phyloP scores from a whole-genome alignment of 305 asterid genomes.

The Solanum hybrid region DNA sequence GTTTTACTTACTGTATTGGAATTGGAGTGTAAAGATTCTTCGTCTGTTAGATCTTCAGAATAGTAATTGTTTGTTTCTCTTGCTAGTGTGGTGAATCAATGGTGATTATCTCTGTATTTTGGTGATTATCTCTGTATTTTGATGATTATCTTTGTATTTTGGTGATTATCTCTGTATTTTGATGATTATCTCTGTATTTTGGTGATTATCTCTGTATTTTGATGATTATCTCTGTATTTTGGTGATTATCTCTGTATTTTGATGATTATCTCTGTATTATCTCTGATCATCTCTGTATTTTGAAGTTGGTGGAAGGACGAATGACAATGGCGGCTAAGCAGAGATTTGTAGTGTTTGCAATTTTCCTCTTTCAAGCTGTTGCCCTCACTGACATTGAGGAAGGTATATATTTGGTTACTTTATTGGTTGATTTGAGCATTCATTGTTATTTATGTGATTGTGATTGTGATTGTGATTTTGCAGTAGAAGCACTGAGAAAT shows the following conservation, averaged over 20 bases:
- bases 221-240: neutral
- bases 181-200: neutral
- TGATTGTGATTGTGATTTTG: constrained; percentile 13
- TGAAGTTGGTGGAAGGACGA: neutral
- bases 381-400: constrained; percentile 45
- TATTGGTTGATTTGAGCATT: neutral
- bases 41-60: neutral
- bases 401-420: constrained; percentile 25
- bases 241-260: neutral
- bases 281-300: neutral
- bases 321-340: constrained; percentile 3
- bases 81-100: neutral
- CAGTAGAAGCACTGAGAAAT: constrained; percentile 68
- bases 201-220: neutral
- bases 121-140: neutral
- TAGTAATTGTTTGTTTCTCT: neutral
- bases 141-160: neutral
- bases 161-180: neutral
- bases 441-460: neutral
- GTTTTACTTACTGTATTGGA: neutral
- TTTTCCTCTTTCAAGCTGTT: constrained; percentile 24
- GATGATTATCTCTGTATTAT: neutral
- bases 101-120: neutral
- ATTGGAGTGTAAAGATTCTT: neutral
- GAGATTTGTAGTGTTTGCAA: neutral